phyloP scores from a whole-genome alignment of 1,139 yeast species.

The Yamadazyma dushanensis region DNA sequence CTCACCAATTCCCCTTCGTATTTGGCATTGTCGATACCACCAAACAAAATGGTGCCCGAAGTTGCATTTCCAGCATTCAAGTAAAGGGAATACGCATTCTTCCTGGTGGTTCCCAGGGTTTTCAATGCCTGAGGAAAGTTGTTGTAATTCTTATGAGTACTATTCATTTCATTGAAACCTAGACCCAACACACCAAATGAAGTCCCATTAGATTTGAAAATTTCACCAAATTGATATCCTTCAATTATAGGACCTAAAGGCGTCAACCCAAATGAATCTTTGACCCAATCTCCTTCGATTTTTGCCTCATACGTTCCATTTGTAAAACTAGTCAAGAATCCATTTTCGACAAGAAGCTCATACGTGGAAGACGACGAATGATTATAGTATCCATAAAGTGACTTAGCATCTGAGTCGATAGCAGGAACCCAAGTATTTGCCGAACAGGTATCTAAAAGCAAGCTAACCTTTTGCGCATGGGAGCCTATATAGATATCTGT shows the following conservation, averaged over 20 bases:
- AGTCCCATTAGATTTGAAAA: too few species aligned
- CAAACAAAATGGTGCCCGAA: conserved; percentile 46
- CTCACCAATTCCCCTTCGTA: conserved; percentile 33
- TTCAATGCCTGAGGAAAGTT: conserved; percentile 30
- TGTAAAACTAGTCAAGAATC: conserved; percentile 50
- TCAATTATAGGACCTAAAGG: conserved; percentile 2
- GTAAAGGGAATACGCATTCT: conserved; percentile 35
- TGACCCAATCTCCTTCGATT: conserved; percentile 62
- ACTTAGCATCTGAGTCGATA: too few species aligned
- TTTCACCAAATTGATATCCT: too few species aligned
- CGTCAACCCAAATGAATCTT: conserved; percentile 33
- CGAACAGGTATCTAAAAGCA: conserved; percentile 44
- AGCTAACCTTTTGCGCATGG: conserved; percentile 26
- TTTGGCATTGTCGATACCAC: conserved; percentile 53
- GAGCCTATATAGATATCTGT: conserved; percentile 41
- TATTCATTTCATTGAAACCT: too few species aligned
- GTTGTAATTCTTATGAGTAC: too few species aligned
- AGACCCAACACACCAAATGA: too few species aligned
- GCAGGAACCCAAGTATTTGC: conserved; percentile 49
- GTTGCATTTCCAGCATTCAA: conserved; percentile 23
- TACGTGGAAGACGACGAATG: conserved; percentile 17
- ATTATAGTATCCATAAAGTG: conserved; percentile 9
- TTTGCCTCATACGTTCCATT: conserved; percentile 57
- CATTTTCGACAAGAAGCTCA: conserved; percentile 31
- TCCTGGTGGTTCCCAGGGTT: conserved; percentile 25